Conservation (phyloP, 345 rosid genomes). For the Melastoma malabathricum region DNA sequence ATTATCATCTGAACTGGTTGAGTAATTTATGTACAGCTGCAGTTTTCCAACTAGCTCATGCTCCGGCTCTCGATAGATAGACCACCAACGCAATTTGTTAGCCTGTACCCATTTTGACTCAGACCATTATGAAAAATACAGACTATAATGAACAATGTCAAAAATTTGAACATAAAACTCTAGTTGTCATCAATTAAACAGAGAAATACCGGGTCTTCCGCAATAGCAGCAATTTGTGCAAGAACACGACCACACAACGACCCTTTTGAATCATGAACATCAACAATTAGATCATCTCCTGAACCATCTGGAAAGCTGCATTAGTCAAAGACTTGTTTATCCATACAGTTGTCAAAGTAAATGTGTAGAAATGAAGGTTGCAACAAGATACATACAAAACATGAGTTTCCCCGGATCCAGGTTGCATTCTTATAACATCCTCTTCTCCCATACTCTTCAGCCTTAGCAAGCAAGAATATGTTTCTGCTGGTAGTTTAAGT, state of each 20-base stretch:
- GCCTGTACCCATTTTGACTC: constrained; percentile 35
- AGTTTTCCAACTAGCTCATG: constrained; percentile 82
- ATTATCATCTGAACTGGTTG: constrained; percentile 72
- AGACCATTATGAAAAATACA: no score
- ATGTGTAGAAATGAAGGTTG: constrained; percentile 8
- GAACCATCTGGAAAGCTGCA: constrained; percentile 90
- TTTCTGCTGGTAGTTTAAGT: constrained; percentile 34
- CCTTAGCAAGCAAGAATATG: constrained; percentile 59
- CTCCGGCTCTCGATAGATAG: constrained; percentile 82
- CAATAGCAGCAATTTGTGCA: constrained; percentile 57
- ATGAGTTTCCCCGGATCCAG: constrained; percentile 91
- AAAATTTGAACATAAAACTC: background rate
- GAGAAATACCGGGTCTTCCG: constrained; percentile 54
- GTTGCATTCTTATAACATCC: constrained; percentile 68
- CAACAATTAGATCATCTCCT: constrained; percentile 90
- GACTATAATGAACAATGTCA: constrained; percentile 7
- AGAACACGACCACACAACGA: constrained; percentile 78
- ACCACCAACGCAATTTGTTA: constrained; percentile 92
- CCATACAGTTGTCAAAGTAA: background rate
- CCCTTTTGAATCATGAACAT: constrained; percentile 79
- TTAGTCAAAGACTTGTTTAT: no score
- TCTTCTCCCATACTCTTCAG: constrained; percentile 79
- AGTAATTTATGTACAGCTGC: constrained; percentile 69
- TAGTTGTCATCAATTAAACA: constrained; percentile 2
- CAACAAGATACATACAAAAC: constrained; percentile 55